phyloP scores from a whole-genome alignment of 2,329 filamentous ascomycete genomes.

The Ceratocystis variospora region DNA sequence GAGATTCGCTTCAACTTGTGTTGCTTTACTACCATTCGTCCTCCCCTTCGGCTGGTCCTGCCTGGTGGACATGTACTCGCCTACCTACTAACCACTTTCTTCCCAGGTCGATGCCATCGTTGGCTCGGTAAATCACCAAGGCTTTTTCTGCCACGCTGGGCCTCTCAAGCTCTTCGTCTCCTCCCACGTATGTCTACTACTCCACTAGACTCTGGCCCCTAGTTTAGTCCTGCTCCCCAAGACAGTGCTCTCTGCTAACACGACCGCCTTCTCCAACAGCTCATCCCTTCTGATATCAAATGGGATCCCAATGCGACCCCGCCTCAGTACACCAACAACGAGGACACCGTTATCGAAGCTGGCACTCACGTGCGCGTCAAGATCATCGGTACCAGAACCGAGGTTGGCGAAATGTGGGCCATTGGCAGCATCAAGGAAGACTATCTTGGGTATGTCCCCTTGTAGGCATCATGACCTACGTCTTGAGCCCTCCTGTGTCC shows the following conservation, averaged over 20 bases:
- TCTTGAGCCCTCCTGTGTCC: neutral
- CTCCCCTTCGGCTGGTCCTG: too few relatives aligned
- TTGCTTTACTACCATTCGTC: neutral
- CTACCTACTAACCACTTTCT: neutral
- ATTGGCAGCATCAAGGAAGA: constrained; percentile 93
- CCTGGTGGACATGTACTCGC: neutral
- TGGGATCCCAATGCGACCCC: constrained; percentile 93
- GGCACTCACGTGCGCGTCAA: constrained; percentile 88
- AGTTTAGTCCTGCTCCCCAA: neutral
- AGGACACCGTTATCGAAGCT: constrained; percentile 84
- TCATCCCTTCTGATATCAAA: constrained; percentile 83
- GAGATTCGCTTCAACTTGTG: too few relatives aligned
- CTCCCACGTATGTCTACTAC: constrained; percentile 49
- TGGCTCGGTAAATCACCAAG: constrained; percentile 77
- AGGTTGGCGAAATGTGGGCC: constrained; percentile 89
- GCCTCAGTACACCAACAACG: constrained; percentile 92
- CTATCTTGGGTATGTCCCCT: constrained; percentile 44
- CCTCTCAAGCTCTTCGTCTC: constrained; percentile 68
- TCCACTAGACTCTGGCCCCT: neutral
- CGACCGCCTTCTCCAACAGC: constrained; percentile 34
- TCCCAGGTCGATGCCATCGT: constrained; percentile 82
- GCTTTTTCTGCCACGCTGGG: constrained; percentile 77
- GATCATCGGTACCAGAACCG: constrained; percentile 82
- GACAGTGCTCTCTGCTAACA: constrained; percentile 22
- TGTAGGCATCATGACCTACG: too few relatives aligned